Evolutionary conservation across 2,329 filamentous ascomycete genomes (phyloP).

Genomic region (Plectosphaerella cucumerina): DNA sequence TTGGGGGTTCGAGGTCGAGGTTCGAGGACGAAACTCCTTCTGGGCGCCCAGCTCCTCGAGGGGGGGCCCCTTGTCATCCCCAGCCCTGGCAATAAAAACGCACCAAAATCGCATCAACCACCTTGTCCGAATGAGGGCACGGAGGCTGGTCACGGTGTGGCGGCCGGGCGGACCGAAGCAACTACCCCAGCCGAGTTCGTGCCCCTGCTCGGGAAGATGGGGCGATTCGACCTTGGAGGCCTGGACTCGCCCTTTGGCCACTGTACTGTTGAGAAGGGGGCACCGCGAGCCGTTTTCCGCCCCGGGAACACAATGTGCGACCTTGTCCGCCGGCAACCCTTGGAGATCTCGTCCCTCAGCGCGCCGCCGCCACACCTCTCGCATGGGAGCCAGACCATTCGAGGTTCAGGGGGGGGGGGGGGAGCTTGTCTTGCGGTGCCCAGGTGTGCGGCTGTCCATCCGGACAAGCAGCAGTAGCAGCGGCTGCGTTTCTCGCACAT

Average conservation of each 20-base stretch:
- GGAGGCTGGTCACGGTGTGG: background rate
- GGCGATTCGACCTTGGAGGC: background rate
- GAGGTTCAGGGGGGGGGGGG: conserved; percentile 5
- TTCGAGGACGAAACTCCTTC: too few relatives aligned
- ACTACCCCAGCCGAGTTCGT: background rate
- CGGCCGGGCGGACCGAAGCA: background rate
- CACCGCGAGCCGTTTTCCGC: background rate
- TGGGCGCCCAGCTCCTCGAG: too few relatives aligned
- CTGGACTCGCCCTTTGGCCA: background rate
- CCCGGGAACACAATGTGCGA: too few relatives aligned
- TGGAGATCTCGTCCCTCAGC: background rate
- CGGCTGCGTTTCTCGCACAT: conserved; percentile 17
- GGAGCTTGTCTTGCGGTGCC: conserved; percentile 9
- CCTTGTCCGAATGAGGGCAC: background rate
- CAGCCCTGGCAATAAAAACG: background rate
- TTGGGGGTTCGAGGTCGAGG: too few relatives aligned
- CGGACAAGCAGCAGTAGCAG: conserved; percentile 11
- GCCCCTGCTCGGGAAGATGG: background rate
- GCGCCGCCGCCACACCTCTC: background rate
- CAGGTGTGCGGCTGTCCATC: background rate
- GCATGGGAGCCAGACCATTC: background rate
- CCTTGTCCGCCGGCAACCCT: background rate
- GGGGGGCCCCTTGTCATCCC: too few relatives aligned
- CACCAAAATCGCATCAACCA: background rate
- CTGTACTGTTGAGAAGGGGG: background rate